These are phyloP conservation scores for Rhynchospora pubera DNA, from an alignment of 176 grass and related monocot species.

Conservation along the genomic window DNA sequence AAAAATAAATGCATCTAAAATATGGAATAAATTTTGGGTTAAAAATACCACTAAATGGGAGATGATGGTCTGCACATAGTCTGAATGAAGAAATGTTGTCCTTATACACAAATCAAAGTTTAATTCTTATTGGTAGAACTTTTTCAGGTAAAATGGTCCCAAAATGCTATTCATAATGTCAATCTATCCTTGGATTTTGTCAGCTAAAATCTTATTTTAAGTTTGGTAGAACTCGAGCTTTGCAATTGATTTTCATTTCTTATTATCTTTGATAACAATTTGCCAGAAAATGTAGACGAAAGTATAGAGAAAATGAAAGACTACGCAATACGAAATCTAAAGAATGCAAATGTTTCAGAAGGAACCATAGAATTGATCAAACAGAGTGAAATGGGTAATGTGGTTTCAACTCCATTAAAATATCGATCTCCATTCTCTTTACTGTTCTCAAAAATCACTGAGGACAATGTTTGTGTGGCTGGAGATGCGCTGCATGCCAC, in stretches of 20 bases:
- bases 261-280: not conserved
- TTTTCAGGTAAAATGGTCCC: too few relatives aligned
- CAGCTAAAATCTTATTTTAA: not conserved
- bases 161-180: too few relatives aligned
- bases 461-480: slow-evolving; percentile 49
- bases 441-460: slow-evolving; percentile 25
- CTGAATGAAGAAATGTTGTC: not conserved
- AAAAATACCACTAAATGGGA: not conserved
- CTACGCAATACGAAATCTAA: slow-evolving; percentile 29
- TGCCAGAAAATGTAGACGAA: slow-evolving; percentile 26
- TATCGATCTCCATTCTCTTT: slow-evolving; percentile 55
- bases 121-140: not conserved
- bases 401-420: slow-evolving; percentile 37
- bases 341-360: slow-evolving; percentile 12
- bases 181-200: not conserved
- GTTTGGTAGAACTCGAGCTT: not conserved
- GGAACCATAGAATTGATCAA: slow-evolving; percentile 32
- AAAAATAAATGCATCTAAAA: not conserved
- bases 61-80: not conserved
- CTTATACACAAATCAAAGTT: not conserved
- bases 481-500: slow-evolving; percentile 86
- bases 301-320: slow-evolving; percentile 36
- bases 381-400: slow-evolving; percentile 37
- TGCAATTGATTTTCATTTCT: not conserved
- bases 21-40: not conserved